Evolutionary conservation across 2,329 filamentous ascomycete species (phyloP), one percentile per base, ranked within the genome.

Genomic region (Ophiostoma piceae): DNA sequence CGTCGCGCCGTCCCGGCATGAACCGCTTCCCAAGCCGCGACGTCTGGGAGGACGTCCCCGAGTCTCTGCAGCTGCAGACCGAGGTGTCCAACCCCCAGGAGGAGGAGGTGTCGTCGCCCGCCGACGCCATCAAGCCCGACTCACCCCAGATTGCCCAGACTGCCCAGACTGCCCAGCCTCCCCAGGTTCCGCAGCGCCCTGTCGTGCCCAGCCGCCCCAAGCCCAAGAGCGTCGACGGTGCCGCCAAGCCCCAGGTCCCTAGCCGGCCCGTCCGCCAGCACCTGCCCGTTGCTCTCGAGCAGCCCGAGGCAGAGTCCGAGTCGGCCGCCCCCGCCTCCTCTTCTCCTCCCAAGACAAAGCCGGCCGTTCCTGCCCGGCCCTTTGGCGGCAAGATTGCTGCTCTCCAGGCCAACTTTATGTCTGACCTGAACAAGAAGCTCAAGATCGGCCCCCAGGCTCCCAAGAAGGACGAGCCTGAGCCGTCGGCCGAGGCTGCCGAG

Each of bases 1-100:
- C 32, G 8, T 22, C 35, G 35, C 65, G n/a, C 29, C 67, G 67
- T 22, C 67, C 67, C 19, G 29, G 8, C 7, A 32, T 62, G 32
- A 54, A 51, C 47, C 88, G 92, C 14, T 98, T 98, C 78, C 94
- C 94, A 0, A 97, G 94, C 77, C 88, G 88, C 69, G 94, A 98
- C 79, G 88, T 97, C 60, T 97, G 94, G 94, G 94, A 98, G 80
- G 94, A 98, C 78, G 89, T 87, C 0, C 94, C 94, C 1, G 92
- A 96, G 75, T 94, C 92, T 75, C 85, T 91, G 70, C 85, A 90
- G 73, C 85, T 96, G 26, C 88, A 93, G 75, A 91, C 94, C 0
- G 94, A 90, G 0, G 88, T 96, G 67, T 83, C 79, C 60, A 83
- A 78, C 32, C 85, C 80, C 37, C 86, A 84, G 69, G 81, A 84